Base-by-base conservation (phyloP, 306 rosid genomes). In the Mucuna pruriens region DNA sequence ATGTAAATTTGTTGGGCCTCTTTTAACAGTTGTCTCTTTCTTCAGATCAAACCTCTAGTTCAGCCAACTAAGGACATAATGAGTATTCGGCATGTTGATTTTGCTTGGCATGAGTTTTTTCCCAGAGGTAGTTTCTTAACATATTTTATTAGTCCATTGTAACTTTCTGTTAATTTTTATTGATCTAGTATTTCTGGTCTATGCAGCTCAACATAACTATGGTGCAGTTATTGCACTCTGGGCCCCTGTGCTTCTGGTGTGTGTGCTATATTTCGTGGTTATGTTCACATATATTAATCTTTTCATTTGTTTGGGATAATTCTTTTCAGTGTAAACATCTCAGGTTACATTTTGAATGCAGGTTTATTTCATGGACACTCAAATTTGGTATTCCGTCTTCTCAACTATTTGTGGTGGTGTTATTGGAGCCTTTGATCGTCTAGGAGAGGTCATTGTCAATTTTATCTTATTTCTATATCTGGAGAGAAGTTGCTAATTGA, bases 301-400 rank as follows among this genome's bases (percentile, higher is more conserved):
- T 20, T 19, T 70, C 80, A 48, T 67, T 84, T 81, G 69, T 72
- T 46, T 23, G 44, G 73, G 76, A 38, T 69, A 69, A 61, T 17
- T 5, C 51, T 73, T 45, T 69, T 83, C 77, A 40, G 69, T 65
- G 58, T 52, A 40, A 73, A 66, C 80, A 70, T 80, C 79, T 84
- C 76, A 70, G 11, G 36, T 84, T 55, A 57, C 63, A 52, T 79
- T 66, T 83, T 78, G 49, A 81, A 46, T 89, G 81, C 88, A 95
- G 99, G 91, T 95, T 74, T 95, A 95, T 84, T 95, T 93, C 86
- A 87, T 95, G 99, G 99, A 95, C 86, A 91, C 97, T 74, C 99
- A 95, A 89, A 93, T 95, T 74, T 95, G 98, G 99, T 95, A 95
- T 86, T 57, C 99, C 48, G 46, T 95, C 74, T 93, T 79, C 85